These are phyloP conservation scores for Leishmania amazonensis DNA, from an alignment of 208 protist genomes.

Conservation along the genomic window DNA sequence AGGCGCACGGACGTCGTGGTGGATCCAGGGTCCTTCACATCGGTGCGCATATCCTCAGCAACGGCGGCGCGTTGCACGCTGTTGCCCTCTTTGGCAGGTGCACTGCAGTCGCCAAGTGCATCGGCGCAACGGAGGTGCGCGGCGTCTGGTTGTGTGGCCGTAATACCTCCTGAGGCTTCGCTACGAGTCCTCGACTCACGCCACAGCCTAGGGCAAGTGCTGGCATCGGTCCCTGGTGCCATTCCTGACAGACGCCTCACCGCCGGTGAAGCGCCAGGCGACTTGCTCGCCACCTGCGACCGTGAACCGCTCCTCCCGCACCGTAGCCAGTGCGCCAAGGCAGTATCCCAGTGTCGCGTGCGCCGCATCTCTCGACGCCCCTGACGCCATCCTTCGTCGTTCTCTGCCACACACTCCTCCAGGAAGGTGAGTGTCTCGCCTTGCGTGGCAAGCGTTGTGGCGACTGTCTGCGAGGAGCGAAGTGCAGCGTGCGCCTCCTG, in stretches of 20 bases:
- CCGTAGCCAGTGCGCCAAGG: slow-evolving; percentile 14
- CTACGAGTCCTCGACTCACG: neutral
- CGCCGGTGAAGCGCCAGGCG: neutral
- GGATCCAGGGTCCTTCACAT: neutral
- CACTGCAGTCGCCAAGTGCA: neutral
- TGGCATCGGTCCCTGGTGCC: neutral
- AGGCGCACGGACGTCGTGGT: neutral
- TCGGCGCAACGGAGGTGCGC: neutral
- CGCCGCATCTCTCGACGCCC: slow-evolving; percentile 8
- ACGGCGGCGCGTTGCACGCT: neutral
- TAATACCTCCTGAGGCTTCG: neutral
- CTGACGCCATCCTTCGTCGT: neutral
- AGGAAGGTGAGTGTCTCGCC: slow-evolving; percentile 5
- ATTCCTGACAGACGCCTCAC: neutral
- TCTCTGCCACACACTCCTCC: neutral
- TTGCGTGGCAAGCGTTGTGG: slow-evolving; percentile 3
- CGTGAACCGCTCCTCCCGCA: neutral
- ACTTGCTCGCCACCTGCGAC: neutral
- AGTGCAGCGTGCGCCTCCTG: slow-evolving; percentile 14
- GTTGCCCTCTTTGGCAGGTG: neutral
- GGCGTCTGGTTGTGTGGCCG: neutral
- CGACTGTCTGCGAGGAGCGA: slow-evolving; percentile 5
- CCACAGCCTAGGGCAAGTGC: neutral
- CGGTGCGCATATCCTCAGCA: neutral
- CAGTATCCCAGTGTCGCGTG: slow-evolving; percentile 8